A percentile compares a stretch with the other conserved stretches of the same genome.
These are phyloP conservation scores for Hygrocybe coccinea DNA, from an alignment of 768 basidiomycete species.

Conservation along the genomic window DNA sequence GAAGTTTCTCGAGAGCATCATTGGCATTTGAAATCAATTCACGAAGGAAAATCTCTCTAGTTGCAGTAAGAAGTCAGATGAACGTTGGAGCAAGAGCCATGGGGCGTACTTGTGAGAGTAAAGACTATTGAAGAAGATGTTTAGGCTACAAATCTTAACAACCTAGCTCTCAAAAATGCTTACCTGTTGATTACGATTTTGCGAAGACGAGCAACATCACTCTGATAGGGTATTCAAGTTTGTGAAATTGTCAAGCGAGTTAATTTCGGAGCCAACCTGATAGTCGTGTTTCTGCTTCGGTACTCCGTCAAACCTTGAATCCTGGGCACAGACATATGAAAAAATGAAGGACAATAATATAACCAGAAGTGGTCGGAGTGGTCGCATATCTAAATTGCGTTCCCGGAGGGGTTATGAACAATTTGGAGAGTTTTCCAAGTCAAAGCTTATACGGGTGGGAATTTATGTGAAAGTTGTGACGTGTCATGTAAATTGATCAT, in stretches of 20 bases:
- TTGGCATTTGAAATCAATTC: conserved; percentile 93
- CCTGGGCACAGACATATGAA: conserved; percentile 47
- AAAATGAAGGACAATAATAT: conserved; percentile 42
- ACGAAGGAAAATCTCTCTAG: conserved; percentile 78
- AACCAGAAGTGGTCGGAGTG: conserved; percentile 45
- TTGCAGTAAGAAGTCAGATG: not conserved
- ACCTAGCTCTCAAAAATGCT: conserved; percentile 9
- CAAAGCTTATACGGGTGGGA: too few species aligned
- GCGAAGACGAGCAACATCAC: conserved; percentile 87
- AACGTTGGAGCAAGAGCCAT: conserved; percentile 3
- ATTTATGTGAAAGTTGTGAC: conserved; percentile 9
- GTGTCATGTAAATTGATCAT: conserved; percentile 9
- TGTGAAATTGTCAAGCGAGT: not conserved
- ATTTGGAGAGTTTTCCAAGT: too few species aligned
- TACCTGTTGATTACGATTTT: conserved; percentile 91
- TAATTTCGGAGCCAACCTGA: conserved; percentile 45
- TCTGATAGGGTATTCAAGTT: conserved; percentile 40
- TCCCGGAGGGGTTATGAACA: not conserved
- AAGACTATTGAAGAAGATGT: conserved; percentile 43
- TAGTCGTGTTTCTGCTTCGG: conserved; percentile 62
- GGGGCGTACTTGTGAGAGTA: conserved; percentile 67
- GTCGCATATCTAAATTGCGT: conserved; percentile 44
- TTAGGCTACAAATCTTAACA: conserved; percentile 5
- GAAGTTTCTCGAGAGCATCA: conserved; percentile 93
- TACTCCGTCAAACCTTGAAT: conserved; percentile 30